Evolutionary conservation across 2,329 filamentous ascomycete species (phyloP).

Genomic region (Elsinoe australis): DNA sequence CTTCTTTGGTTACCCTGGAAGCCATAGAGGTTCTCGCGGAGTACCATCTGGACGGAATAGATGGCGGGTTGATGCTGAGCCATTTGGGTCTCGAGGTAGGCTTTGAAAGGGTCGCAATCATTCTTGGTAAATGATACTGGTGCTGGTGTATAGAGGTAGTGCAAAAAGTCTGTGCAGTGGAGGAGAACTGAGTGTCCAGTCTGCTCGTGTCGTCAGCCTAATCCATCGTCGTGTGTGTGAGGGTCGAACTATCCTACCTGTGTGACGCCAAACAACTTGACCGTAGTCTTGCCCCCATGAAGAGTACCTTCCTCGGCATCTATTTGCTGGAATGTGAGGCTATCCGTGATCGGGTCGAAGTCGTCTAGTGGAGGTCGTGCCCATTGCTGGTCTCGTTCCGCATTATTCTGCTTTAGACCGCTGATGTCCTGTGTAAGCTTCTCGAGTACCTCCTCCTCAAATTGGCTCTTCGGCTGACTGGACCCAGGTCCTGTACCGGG

Average conservation of each 20-base stretch:
- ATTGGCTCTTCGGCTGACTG: constrained; percentile 78
- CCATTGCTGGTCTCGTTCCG: constrained; percentile 93
- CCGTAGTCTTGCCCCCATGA: constrained; percentile 64
- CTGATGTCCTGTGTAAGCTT: constrained; percentile 92
- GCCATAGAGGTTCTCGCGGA: constrained; percentile 85
- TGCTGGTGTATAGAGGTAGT: constrained; percentile 90
- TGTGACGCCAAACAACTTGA: constrained; percentile 92
- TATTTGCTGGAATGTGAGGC: constrained; percentile 87
- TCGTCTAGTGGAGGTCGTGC: constrained; percentile 55
- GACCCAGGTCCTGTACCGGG: constrained; percentile 59
- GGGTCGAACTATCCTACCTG: constrained; percentile 44
- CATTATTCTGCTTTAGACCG: constrained; percentile 74
- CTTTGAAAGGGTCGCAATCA: constrained; percentile 71
- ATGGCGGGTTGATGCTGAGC: constrained; percentile 68
- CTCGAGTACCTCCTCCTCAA: constrained; percentile 89
- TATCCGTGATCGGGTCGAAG: constrained; percentile 58
- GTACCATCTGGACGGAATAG: constrained; percentile 69
- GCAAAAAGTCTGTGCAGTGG: constrained; percentile 90
- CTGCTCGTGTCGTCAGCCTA: constrained; percentile 30
- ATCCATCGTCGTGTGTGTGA: background rate
- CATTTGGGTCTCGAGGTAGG: constrained; percentile 71
- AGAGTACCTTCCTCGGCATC: constrained; percentile 86
- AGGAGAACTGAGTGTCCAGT: constrained; percentile 83
- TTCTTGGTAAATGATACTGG: constrained; percentile 70
- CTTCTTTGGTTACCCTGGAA: constrained; percentile 90